phyloP scores from a whole-genome alignment of 257 asterid genomes.

The Haberlea rhodopensis region DNA sequence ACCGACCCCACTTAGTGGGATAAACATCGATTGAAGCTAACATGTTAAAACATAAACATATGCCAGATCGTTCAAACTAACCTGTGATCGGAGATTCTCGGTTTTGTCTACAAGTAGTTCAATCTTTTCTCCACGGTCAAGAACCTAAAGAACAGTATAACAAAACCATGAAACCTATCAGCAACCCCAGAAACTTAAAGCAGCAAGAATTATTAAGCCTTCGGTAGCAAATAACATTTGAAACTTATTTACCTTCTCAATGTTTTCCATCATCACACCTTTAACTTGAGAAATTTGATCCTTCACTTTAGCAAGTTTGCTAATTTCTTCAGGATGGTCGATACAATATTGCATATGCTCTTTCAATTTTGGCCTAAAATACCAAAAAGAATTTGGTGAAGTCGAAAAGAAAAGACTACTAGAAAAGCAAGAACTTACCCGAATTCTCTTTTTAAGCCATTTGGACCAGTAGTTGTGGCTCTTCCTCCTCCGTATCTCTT shows the following conservation, averaged over 20 bases:
- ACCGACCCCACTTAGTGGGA: too few relatives aligned
- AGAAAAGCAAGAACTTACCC: conserved; percentile 30
- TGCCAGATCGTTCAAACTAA: conserved; percentile 15
- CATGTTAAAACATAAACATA: not conserved
- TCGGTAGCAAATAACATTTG: too few relatives aligned
- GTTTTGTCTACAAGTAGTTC: conserved; percentile 61
- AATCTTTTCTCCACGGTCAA: conserved; percentile 61
- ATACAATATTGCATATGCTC: conserved; percentile 54
- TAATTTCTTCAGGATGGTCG: conserved; percentile 53
- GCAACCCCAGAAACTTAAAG: too few relatives aligned
- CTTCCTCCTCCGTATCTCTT: conserved; percentile 49
- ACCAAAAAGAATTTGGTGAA: not conserved
- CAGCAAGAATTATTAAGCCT: not conserved
- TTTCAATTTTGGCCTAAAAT: conserved; percentile 45
- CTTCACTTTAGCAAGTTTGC: conserved; percentile 50
- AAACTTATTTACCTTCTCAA: conserved; percentile 44
- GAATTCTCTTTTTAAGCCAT: conserved; percentile 44
- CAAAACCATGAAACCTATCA: not conserved
- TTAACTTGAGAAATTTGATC: conserved; percentile 56
- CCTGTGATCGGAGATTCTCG: conserved; percentile 59
- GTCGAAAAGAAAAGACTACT: not conserved
- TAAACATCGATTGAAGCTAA: too few relatives aligned
- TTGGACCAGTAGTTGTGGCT: conserved; percentile 41
- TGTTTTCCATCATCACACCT: conserved; percentile 57
- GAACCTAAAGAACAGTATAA: conserved; percentile 36